A percentile compares a stretch with the other conserved stretches of the same genome.
phyloP scores from a whole-genome alignment of 225 moss, liverwort and hornwort species.

The Anthoceros angustus region DNA sequence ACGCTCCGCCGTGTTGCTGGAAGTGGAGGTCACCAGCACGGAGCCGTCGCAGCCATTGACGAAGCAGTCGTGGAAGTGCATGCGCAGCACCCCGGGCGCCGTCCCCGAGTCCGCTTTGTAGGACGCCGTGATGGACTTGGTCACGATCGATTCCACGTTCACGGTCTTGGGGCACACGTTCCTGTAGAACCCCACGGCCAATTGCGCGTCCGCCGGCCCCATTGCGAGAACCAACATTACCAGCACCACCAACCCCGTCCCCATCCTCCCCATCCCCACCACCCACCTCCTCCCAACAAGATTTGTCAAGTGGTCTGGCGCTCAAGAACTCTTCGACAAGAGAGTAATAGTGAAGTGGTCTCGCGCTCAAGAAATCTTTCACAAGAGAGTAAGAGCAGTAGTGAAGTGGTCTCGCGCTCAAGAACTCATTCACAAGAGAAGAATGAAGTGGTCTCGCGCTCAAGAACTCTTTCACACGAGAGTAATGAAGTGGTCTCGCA shows the following conservation, averaged over 20 bases:
- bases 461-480: too few species aligned
- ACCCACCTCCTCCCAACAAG: too few species aligned
- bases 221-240: neutral
- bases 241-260: neutral
- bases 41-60: neutral
- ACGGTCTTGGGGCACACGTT: neutral
- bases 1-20: neutral
- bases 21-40: neutral
- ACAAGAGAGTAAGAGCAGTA: too few species aligned
- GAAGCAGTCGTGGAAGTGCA: slow-evolving; percentile 1
- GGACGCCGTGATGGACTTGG: neutral
- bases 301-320: too few species aligned
- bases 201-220: neutral
- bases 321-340: too few species aligned
- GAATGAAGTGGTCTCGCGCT: too few species aligned
- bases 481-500: too few species aligned
- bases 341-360: too few species aligned
- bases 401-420: too few species aligned
- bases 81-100: neutral
- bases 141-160: neutral
- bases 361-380: too few species aligned
- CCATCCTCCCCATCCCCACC: too few species aligned
- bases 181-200: neutral
- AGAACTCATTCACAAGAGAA: too few species aligned
- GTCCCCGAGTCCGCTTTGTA: neutral